Base-by-base conservation (phyloP, 108 stramenopile species). In the Epipyxis sp. region DNA sequence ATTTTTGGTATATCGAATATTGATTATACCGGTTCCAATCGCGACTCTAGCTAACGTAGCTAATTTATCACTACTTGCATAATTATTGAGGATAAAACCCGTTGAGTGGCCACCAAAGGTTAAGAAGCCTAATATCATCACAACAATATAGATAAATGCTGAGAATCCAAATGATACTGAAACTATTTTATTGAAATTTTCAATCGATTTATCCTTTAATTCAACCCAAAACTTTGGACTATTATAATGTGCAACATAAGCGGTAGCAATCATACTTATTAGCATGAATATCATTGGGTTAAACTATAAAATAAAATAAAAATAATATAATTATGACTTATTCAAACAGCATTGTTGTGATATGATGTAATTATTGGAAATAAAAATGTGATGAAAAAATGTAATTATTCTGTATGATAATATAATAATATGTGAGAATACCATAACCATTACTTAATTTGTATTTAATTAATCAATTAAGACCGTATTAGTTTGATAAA, bases 241-340 rank as follows among this genome's bases (percentile, higher is more conserved):
- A 80, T 92, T 98, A 87, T 92, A 94, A 79, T 97, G 96, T 25
- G 93, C 91, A 78, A 95, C 92, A 88, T 92, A 97, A 6, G 97
- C 93, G 30, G 94, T 95, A 71, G 86, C 84, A 45, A 97, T 85
- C 96, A 97, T 97, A 76, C 93, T 93, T 0, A 94, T 84, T 46
- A 96, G 88, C 79, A 96, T 91, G 10, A 93, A 82, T 0, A 90
- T 78, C 40, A 87, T 87, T 27, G 94, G 90, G 44, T 50, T 20
- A 50, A 20, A 50, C 46, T 20, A 50, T 6, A 50, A 20, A 50
- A 50, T 6, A 6, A 20, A 20, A 20, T 20, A 20, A 50, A 20
- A 50, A 50, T 50, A 6, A 50, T 13, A 50, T 13, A 13, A 50
- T 6, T n/a, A n/a, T n/a, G n/a, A n/a, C n/a, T n/a, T n/a, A n/a